Evolutionary conservation across 768 basidiomycete species (phyloP).

Genomic region (Calocybe indica): DNA sequence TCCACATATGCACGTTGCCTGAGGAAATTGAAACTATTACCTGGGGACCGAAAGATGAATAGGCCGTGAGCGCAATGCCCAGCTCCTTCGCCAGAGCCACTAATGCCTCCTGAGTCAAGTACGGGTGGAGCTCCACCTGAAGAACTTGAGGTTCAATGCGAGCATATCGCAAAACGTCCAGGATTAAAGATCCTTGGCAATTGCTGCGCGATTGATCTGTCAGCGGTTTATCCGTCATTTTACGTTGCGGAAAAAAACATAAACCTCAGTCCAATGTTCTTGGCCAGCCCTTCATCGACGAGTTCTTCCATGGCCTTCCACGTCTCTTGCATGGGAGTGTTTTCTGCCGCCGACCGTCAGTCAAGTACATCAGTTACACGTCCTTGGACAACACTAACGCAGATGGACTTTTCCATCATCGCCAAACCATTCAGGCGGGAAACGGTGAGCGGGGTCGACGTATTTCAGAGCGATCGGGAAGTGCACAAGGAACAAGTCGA

Average conservation of each 20-base stretch:
- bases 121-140: constrained; percentile 70
- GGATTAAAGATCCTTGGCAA: constrained; percentile 62
- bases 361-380: not conserved
- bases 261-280: constrained; percentile 77
- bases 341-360: constrained; percentile 28
- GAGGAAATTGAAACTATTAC: constrained; percentile 11
- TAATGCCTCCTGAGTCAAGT: constrained; percentile 56
- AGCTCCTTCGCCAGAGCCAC: constrained; percentile 47
- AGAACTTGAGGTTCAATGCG: constrained; percentile 64
- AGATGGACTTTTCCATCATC: constrained; percentile 66
- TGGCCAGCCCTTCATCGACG: constrained; percentile 61
- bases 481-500: constrained; percentile 78
- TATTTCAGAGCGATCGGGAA: constrained; percentile 82
- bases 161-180: constrained; percentile 78
- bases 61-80: constrained; percentile 61
- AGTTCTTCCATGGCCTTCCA: constrained; percentile 81
- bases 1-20: no score
- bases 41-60: constrained; percentile 44
- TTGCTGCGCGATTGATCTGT: constrained; percentile 43
- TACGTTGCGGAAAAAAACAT: constrained; percentile 2
- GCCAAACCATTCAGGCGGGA: constrained; percentile 80
- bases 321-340: constrained; percentile 73
- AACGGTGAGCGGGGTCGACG: constrained; percentile 68
- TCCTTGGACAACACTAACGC: constrained; percentile 29
- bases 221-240: not conserved